phyloP scores from a whole-genome alignment of 306 rosid genomes.

The Sechiopsis laciniata region DNA sequence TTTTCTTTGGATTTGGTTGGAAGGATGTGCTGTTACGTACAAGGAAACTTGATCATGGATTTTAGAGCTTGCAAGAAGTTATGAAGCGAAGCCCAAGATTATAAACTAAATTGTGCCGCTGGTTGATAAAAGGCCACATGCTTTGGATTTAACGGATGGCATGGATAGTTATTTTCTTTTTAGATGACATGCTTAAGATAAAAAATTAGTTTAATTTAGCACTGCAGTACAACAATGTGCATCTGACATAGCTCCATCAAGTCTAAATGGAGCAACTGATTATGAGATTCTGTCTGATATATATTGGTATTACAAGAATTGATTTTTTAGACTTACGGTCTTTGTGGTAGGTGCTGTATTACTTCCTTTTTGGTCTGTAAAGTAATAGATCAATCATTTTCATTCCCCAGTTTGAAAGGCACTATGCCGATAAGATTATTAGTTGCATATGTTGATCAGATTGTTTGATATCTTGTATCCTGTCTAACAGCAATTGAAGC shows the following conservation, averaged over 20 bases:
- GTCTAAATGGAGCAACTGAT: constrained; percentile 12
- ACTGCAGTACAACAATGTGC: background rate
- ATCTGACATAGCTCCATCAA: background rate
- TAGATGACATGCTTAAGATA: background rate
- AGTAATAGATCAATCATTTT: constrained; percentile 1
- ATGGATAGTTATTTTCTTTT: background rate
- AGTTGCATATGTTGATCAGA: constrained; percentile 23
- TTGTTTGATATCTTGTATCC: constrained; percentile 21
- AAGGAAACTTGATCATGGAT: background rate
- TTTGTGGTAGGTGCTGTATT: constrained; percentile 6
- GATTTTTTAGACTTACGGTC: constrained; percentile 2
- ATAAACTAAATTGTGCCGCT: background rate
- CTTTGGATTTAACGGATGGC: background rate
- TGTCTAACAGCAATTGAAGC: constrained; percentile 54
- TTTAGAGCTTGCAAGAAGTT: background rate
- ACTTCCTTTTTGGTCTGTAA: background rate
- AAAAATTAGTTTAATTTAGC: background rate
- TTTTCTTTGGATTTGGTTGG: background rate
- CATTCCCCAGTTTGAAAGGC: background rate
- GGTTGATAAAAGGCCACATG: background rate
- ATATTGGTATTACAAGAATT: background rate
- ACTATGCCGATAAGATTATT: background rate
- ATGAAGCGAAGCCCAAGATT: background rate
- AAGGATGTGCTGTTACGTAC: background rate
- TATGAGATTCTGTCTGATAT: background rate